Evolutionary conservation across 108 stramenopile genomes (phyloP).

Genomic region (Cyclotella atomus): DNA sequence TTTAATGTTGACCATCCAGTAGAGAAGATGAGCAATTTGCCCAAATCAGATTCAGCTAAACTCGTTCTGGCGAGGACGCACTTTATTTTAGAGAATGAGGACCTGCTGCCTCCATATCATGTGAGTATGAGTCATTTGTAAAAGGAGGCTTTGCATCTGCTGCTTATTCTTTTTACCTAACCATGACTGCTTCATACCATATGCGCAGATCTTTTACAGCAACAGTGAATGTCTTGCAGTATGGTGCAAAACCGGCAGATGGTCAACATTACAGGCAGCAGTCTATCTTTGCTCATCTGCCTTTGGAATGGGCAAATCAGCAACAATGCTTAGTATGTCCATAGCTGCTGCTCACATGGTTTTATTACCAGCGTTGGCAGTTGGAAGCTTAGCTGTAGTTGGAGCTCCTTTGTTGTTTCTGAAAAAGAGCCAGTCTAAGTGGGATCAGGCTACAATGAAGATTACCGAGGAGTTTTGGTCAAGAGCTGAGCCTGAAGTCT

Average conservation of each 20-base stretch:
- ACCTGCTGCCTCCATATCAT: slow-evolving; percentile 53
- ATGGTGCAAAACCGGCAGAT: slow-evolving; percentile 57
- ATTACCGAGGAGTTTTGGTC: slow-evolving; percentile 55
- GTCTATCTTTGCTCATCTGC: slow-evolving; percentile 49
- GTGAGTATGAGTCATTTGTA: slow-evolving; percentile 19
- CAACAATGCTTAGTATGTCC: slow-evolving; percentile 47
- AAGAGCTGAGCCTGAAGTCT: slow-evolving; percentile 43
- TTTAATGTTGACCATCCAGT: slow-evolving; percentile 42
- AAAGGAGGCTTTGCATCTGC: too few relatives aligned
- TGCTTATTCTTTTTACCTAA: too few relatives aligned
- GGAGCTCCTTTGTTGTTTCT: slow-evolving; percentile 45
- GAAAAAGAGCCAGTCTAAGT: slow-evolving; percentile 45
- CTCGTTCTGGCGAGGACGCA: slow-evolving; percentile 51
- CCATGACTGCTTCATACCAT: background rate
- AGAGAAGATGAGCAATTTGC: slow-evolving; percentile 26
- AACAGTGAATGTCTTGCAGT: slow-evolving; percentile 59
- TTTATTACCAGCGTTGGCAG: slow-evolving; percentile 44
- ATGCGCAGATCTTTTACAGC: slow-evolving; percentile 35
- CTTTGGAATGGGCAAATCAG: slow-evolving; percentile 49
- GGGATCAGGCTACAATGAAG: slow-evolving; percentile 45
- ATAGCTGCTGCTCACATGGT: slow-evolving; percentile 51
- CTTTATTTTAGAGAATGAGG: slow-evolving; percentile 55
- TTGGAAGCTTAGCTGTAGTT: slow-evolving; percentile 47
- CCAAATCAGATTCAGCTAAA: slow-evolving; percentile 55
- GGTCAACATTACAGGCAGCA: slow-evolving; percentile 57